These are phyloP conservation scores for Holtermanniella nyarrowii DNA, from an alignment of 768 basidiomycete genomes.

Conservation along the genomic window DNA sequence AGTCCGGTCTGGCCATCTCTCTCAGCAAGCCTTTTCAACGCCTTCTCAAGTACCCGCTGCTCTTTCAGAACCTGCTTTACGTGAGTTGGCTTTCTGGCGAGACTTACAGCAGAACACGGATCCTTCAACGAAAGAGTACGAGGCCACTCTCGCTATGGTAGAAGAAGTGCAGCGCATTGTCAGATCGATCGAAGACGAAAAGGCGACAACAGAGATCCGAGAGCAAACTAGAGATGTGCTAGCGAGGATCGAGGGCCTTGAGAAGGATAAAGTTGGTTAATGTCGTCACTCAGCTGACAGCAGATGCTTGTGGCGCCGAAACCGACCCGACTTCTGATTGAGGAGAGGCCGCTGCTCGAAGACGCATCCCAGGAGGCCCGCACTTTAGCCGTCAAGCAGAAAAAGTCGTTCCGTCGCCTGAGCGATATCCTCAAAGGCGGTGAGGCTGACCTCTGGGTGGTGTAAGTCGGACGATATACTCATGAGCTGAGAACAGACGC, in stretches of 20 bases:
- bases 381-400: constrained; percentile 53
- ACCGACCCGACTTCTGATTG: constrained; percentile 72
- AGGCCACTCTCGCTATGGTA: constrained; percentile 83
- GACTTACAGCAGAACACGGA: constrained; percentile 51
- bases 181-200: constrained; percentile 94
- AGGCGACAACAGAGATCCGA: constrained; percentile 89
- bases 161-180: constrained; percentile 95
- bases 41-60: constrained; percentile 87
- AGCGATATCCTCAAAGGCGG: constrained; percentile 72
- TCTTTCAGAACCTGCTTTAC: constrained; percentile 94
- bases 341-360: constrained; percentile 48
- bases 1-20: constrained; percentile 88
- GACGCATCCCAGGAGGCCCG: constrained; percentile 1
- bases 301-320: constrained; percentile 70
- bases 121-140: constrained; percentile 93
- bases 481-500: constrained; percentile 36
- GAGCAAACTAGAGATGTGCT: constrained; percentile 91
- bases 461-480: constrained; percentile 40
- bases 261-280: constrained; percentile 67
- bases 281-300: background rate
- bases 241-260: constrained; percentile 90
- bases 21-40: constrained; percentile 96
- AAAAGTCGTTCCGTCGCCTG: constrained; percentile 76
- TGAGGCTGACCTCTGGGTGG: constrained; percentile 86
- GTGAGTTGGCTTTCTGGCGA: constrained; percentile 9